These are phyloP conservation scores for Jacaranda mimosifolia DNA, from an alignment of 257 asterid genomes.

Conservation along the genomic window DNA sequence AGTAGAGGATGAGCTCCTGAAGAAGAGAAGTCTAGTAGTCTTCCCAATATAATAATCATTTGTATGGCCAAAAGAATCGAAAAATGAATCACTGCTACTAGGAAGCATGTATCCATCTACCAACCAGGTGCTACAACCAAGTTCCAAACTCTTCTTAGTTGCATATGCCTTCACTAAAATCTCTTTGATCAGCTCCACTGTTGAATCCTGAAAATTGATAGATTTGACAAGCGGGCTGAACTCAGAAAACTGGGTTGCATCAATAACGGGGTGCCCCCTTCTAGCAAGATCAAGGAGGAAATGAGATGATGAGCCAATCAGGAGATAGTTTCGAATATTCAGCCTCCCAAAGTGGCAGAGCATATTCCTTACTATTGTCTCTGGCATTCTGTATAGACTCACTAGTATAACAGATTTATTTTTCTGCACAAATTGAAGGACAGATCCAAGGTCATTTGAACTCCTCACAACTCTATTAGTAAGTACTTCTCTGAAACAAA, in stretches of 20 bases:
- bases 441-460: constrained; percentile 57
- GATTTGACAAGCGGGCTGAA: constrained; percentile 47
- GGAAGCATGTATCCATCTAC: constrained; percentile 74
- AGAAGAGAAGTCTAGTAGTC: constrained; percentile 52
- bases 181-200: constrained; percentile 57
- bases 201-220: constrained; percentile 53
- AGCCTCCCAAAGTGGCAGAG: constrained; percentile 84
- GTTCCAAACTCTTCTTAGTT: constrained; percentile 67
- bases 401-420: constrained; percentile 59
- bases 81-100: constrained; percentile 47
- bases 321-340: constrained; percentile 69
- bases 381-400: constrained; percentile 62
- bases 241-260: constrained; percentile 56
- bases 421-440: constrained; percentile 66
- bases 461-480: constrained; percentile 61
- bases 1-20: constrained; percentile 65
- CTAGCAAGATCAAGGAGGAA: constrained; percentile 82
- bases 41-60: constrained; percentile 60
- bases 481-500: constrained; percentile 75
- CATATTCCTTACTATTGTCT: constrained; percentile 64
- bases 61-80: constrained; percentile 52
- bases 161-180: constrained; percentile 60
- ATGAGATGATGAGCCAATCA: constrained; percentile 65
- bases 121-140: constrained; percentile 65
- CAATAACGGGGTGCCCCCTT: constrained; percentile 81